Conservation (phyloP, 2,329 filamentous ascomycete species). For the Tricladium varicosporioides region DNA sequence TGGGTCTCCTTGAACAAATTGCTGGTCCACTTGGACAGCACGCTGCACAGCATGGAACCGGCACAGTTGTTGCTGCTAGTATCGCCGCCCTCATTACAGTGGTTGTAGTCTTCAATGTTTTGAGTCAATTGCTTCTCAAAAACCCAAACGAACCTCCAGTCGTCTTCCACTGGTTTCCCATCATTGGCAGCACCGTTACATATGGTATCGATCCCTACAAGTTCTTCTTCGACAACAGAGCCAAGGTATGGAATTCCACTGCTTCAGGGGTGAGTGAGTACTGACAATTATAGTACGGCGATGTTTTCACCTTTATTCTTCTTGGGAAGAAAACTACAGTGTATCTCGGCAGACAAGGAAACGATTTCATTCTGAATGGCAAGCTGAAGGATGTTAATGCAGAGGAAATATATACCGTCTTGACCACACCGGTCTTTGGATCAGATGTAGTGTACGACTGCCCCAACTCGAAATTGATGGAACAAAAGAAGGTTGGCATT, state of each 20-base stretch:
- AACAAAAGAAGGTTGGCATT: slow-evolving; percentile 79
- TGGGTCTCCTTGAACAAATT: slow-evolving; percentile 33
- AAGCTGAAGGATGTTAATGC: slow-evolving; percentile 88
- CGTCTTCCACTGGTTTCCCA: slow-evolving; percentile 78
- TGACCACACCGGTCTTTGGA: slow-evolving; percentile 73
- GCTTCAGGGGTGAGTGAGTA: slow-evolving; percentile 6
- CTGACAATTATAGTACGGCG: slow-evolving; percentile 63
- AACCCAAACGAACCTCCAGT: slow-evolving; percentile 79
- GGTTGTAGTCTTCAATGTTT: slow-evolving; percentile 73
- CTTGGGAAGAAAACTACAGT: slow-evolving; percentile 89
- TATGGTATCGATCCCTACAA: slow-evolving; percentile 93
- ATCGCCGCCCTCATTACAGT: slow-evolving; percentile 44
- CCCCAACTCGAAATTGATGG: slow-evolving; percentile 89
- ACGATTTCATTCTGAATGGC: slow-evolving; percentile 89
- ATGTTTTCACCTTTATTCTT: slow-evolving; percentile 86
- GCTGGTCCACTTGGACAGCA: slow-evolving; percentile 29
- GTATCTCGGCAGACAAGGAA: slow-evolving; percentile 76
- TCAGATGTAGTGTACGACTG: slow-evolving; percentile 88
- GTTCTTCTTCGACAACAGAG: slow-evolving; percentile 73
- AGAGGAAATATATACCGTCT: slow-evolving; percentile 82
- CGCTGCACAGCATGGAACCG: slow-evolving; percentile 28
- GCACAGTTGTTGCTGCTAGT: slow-evolving; percentile 26
- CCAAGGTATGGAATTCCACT: slow-evolving; percentile 61
- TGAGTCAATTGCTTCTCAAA: slow-evolving; percentile 75
- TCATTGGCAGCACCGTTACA: slow-evolving; percentile 86